Evolutionary conservation across 345 rosid genomes (phyloP).

Genomic region (Combretum micranthum): DNA sequence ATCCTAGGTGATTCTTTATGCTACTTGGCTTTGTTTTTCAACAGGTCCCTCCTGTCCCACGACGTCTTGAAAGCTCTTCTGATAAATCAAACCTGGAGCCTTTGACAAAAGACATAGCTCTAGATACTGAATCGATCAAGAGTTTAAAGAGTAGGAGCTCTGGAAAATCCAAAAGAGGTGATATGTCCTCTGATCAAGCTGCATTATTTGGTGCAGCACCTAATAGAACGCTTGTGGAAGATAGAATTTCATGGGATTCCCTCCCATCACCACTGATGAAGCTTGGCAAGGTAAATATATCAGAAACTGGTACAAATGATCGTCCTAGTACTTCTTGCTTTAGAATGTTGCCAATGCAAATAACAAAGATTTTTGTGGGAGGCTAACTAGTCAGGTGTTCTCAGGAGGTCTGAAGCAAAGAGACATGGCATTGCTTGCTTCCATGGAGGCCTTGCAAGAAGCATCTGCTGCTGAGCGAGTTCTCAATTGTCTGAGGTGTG

Average conservation of each 20-base stretch:
- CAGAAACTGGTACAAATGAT: background rate
- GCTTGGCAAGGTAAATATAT: slow-evolving; percentile 48
- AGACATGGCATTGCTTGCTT: slow-evolving; percentile 46
- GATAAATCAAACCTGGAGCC: slow-evolving; percentile 21
- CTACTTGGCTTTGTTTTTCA: background rate
- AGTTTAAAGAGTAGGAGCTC: slow-evolving; percentile 16
- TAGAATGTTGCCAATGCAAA: background rate
- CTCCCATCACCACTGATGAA: slow-evolving; percentile 45
- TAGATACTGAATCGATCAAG: slow-evolving; percentile 22
- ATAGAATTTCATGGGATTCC: slow-evolving; percentile 39
- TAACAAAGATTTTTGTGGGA: background rate
- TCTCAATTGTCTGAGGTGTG: slow-evolving; percentile 60
- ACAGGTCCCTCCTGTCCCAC: slow-evolving; percentile 27
- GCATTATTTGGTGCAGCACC: slow-evolving; percentile 3
- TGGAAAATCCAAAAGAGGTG: slow-evolving; percentile 16
- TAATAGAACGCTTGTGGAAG: slow-evolving; percentile 23
- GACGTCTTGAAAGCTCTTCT: slow-evolving; percentile 22
- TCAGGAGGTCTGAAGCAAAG: slow-evolving; percentile 53
- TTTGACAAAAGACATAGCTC: slow-evolving; percentile 22
- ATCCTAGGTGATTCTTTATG: background rate
- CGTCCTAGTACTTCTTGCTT: background rate
- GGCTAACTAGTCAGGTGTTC: background rate
- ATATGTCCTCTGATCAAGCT: slow-evolving; percentile 18
- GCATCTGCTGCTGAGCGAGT: slow-evolving; percentile 61
- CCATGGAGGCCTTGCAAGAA: slow-evolving; percentile 54